Conservation (phyloP, 352 stramenopile genomes). For the Salisapilia sapeloensis region DNA sequence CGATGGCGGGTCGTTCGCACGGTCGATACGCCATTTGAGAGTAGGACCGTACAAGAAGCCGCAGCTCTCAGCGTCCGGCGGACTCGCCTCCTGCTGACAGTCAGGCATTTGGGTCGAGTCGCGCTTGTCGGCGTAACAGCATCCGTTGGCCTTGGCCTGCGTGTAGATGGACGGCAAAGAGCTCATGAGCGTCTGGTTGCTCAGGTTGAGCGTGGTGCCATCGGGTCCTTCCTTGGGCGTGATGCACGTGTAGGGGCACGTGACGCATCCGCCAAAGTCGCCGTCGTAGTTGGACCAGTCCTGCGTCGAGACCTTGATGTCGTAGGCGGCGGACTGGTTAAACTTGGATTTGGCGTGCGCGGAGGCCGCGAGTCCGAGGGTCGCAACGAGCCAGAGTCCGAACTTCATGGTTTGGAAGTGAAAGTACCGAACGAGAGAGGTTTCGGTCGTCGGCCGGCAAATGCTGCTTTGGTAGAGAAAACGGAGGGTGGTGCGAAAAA, state of each 20-base stretch:
- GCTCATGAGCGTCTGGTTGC: slow-evolving; percentile 52
- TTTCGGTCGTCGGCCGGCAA: too few relatives aligned
- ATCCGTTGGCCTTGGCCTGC: slow-evolving; percentile 44
- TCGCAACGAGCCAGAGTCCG: slow-evolving; percentile 2
- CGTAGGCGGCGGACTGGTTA: slow-evolving; percentile 51
- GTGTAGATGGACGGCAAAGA: slow-evolving; percentile 62
- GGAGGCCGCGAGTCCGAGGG: slow-evolving; percentile 2
- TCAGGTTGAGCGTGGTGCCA: slow-evolving; percentile 62
- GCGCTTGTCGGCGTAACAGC: slow-evolving; percentile 42
- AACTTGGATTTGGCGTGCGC: slow-evolving; percentile 18
- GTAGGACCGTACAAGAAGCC: slow-evolving; percentile 73
- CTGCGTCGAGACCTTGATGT: slow-evolving; percentile 45
- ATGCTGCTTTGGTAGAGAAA: too few relatives aligned
- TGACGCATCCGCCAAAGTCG: slow-evolving; percentile 66
- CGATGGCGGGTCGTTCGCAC: slow-evolving; percentile 24
- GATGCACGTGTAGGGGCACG: slow-evolving; percentile 77
- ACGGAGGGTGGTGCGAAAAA: too few relatives aligned
- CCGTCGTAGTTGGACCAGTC: slow-evolving; percentile 74
- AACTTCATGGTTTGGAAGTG: too few relatives aligned
- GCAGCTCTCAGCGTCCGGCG: slow-evolving; percentile 37
- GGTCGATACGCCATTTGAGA: slow-evolving; percentile 65
- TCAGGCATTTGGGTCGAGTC: slow-evolving; percentile 29
- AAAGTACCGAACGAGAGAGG: too few relatives aligned
- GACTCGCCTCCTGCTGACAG: slow-evolving; percentile 45
- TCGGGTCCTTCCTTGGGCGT: slow-evolving; percentile 48